Evolutionary conservation across 106 monocot species (phyloP).

Genomic region (Dendrobium nobile): DNA sequence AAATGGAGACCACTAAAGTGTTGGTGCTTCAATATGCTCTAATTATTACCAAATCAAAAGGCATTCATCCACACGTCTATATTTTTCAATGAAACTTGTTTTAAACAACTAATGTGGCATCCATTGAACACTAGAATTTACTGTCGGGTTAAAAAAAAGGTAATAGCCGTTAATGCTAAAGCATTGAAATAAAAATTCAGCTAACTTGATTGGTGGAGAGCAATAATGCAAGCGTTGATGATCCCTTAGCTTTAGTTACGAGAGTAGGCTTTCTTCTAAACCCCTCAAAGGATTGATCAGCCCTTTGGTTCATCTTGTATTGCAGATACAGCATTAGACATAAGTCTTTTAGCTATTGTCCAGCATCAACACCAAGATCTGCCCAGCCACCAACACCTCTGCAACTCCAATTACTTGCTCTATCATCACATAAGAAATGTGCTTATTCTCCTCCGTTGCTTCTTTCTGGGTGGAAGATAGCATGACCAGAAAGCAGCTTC

Average conservation of each 20-base stretch:
- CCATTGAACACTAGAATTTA: neutral
- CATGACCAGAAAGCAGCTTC: slow-evolving; percentile 61
- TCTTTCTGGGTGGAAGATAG: slow-evolving; percentile 70
- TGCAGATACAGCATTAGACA: slow-evolving; percentile 57
- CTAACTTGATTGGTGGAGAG: slow-evolving; percentile 48
- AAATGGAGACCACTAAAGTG: neutral
- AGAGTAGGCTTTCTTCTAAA: slow-evolving; percentile 58
- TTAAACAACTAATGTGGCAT: neutral
- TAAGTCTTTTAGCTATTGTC: slow-evolving; percentile 62
- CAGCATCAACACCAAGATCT: slow-evolving; percentile 56
- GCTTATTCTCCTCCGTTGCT: slow-evolving; percentile 77
- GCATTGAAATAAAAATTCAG: neutral
- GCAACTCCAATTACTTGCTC: slow-evolving; percentile 70
- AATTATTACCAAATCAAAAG: neutral
- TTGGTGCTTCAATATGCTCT: neutral
- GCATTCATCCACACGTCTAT: neutral
- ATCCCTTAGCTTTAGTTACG: slow-evolving; percentile 60
- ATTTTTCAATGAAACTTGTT: neutral
- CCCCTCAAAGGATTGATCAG: slow-evolving; percentile 54
- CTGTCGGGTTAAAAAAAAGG: neutral
- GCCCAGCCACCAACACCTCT: slow-evolving; percentile 86
- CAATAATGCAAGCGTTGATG: slow-evolving; percentile 82
- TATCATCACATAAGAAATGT: slow-evolving; percentile 48
- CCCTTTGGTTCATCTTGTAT: slow-evolving; percentile 54
- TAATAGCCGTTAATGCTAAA: neutral